phyloP scores from a whole-genome alignment of 176 grass and related monocot genomes.

The Hordeum vulgare region DNA sequence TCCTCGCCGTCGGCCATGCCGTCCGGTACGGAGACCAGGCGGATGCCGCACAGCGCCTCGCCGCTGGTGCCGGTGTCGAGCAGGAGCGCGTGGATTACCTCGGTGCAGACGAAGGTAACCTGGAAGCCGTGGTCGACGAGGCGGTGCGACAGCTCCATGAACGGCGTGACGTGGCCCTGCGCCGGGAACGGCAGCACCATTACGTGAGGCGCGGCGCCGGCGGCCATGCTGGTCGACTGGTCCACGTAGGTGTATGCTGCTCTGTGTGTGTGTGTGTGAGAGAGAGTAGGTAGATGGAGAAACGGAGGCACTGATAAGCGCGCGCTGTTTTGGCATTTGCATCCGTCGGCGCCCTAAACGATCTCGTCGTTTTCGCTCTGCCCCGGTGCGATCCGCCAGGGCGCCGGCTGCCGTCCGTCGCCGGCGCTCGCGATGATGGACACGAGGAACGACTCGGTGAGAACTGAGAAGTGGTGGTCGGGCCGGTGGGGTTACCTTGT shows the following conservation, averaged over 20 bases:
- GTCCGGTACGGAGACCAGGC: conserved; percentile 56
- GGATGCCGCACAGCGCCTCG: conserved; percentile 27
- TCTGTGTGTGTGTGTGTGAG: too few species aligned
- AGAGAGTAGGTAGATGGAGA: neutral
- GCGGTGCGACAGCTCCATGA: conserved; percentile 71
- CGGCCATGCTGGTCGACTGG: conserved; percentile 13
- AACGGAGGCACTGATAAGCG: neutral
- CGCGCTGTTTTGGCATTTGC: neutral
- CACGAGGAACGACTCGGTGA: too few species aligned
- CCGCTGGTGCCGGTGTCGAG: neutral
- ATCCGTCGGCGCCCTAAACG: neutral
- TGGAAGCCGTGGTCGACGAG: conserved; percentile 37
- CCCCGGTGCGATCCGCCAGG: neutral
- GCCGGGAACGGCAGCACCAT: conserved; percentile 58
- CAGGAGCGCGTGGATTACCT: conserved; percentile 45
- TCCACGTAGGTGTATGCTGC: too few species aligned
- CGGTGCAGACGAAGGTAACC: conserved; percentile 73
- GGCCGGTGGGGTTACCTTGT: too few species aligned
- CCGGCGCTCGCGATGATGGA: too few species aligned
- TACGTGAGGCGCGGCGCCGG: conserved; percentile 21
- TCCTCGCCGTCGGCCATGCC: conserved; percentile 51
- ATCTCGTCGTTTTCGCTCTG: neutral
- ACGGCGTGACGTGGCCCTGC: conserved; percentile 62
- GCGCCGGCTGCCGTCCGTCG: neutral
- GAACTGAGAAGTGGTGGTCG: too few species aligned